Conservation (phyloP, 2,329 filamentous ascomycete species). For the Phaeosphaeria sp. region DNA sequence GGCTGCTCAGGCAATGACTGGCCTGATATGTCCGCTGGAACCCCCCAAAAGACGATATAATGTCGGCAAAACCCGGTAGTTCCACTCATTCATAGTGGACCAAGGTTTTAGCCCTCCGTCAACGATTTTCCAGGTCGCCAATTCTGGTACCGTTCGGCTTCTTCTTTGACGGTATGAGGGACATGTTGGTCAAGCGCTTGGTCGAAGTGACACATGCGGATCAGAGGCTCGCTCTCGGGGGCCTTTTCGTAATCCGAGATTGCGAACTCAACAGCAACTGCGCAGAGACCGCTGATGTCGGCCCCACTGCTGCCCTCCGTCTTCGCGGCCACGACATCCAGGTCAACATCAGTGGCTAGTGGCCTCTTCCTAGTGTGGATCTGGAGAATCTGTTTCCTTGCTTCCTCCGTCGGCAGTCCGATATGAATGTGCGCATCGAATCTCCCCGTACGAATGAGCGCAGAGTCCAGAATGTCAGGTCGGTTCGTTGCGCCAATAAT, state of each 20-base stretch:
- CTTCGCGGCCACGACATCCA: conserved; percentile 65
- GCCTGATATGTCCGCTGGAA: background rate
- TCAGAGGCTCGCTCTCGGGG: conserved; percentile 27
- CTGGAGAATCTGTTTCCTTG: conserved; percentile 76
- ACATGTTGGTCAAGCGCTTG: conserved; percentile 51
- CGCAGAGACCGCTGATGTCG: conserved; percentile 71
- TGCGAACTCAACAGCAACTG: conserved; percentile 47
- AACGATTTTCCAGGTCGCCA: conserved; percentile 48
- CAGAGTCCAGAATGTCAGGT: conserved; percentile 84
- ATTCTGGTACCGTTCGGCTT: conserved; percentile 53
- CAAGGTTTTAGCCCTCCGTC: conserved; percentile 19
- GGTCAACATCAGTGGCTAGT: conserved; percentile 69
- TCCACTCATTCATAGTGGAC: background rate
- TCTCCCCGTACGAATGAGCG: conserved; percentile 82
- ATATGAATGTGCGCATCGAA: conserved; percentile 89
- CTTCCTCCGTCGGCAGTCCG: conserved; percentile 75
- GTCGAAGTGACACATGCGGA: conserved; percentile 58
- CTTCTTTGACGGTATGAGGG: conserved; percentile 50
- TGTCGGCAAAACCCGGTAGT: background rate
- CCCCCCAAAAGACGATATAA: background rate
- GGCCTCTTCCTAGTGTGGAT: conserved; percentile 70
- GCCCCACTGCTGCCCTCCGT: conserved; percentile 86
- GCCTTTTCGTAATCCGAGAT: conserved; percentile 39
- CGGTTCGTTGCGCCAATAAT: conserved; percentile 92
- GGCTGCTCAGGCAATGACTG: background rate